These are phyloP conservation scores for Globisporangium iwayamae DNA, from an alignment of 352 stramenopile genomes.

Conservation along the genomic window DNA sequence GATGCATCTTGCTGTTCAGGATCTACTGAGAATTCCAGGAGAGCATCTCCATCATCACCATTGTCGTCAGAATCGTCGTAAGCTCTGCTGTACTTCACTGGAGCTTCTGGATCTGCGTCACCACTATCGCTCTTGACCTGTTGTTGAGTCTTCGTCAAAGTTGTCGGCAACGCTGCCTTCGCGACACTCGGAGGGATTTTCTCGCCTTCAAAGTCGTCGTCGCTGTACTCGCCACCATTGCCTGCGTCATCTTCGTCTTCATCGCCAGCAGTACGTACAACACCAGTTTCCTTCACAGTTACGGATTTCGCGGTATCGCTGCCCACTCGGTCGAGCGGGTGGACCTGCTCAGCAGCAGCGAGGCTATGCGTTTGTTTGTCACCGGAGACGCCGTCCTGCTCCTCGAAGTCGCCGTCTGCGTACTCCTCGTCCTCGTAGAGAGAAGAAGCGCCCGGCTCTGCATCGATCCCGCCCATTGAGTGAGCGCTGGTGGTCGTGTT, in stretches of 20 bases:
- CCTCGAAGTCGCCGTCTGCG: slow-evolving; percentile 10
- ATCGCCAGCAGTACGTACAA: neutral
- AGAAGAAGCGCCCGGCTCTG: neutral
- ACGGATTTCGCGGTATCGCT: neutral
- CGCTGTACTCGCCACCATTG: neutral
- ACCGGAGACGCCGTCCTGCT: neutral
- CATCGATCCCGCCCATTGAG: neutral
- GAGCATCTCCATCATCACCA: neutral
- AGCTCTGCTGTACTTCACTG: neutral
- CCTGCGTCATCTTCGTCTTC: neutral
- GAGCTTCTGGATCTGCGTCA: neutral
- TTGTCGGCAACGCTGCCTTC: too few species aligned
- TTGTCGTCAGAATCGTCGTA: neutral
- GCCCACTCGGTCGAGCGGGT: neutral
- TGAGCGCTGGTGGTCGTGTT: neutral
- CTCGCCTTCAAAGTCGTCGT: slow-evolving; percentile 11
- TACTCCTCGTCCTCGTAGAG: slow-evolving; percentile 2
- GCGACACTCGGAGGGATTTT: neutral
- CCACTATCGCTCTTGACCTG: neutral
- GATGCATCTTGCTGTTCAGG: neutral
- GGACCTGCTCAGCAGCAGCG: slow-evolving; percentile 1
- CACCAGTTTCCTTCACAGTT: neutral
- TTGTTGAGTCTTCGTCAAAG: neutral
- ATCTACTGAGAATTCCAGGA: neutral
- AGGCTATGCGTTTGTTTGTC: neutral